Base-by-base conservation (phyloP, 345 rosid species). In the Clausena lansium region DNA sequence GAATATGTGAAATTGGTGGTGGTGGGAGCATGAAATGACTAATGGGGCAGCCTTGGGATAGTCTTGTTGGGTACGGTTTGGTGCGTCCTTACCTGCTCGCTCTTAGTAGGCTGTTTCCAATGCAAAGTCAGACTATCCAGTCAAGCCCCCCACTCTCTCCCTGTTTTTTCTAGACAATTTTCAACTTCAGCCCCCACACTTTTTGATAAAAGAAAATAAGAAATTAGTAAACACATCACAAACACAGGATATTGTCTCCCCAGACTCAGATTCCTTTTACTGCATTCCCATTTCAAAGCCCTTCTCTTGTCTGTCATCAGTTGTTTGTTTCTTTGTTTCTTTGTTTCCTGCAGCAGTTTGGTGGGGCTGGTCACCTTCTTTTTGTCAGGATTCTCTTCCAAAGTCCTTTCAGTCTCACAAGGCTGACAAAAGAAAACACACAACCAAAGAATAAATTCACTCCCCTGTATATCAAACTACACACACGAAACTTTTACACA, bases 301-400 rank as follows among this genome's bases (percentile, higher is more conserved):
- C 54, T 67, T 47, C 38, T 41, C 65, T 36, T 76, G 78, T 76
- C 81, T 58, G 20, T 70, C 54, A 72, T 27, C 33, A 30, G 22
- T 45, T 68, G 47, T 77, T 65, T 58, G 52, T 75, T 65, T 70
- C 30, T 6, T 67, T 78, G 45, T 65, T 63, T 78, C 61, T 74
- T 77, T 78, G 69, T 68, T 75, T 76, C 55, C 69, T 71, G 79
- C 45, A 71, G 59, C 30, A 75, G 82, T 85, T 93, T 87, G 98
- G 98, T 91, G 82, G 89, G 87, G 81, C 93, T 91, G 99, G 67
- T 93, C 90, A 93, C 86, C 98, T 67, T 85, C 88, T 84, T 82
- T 77, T 78, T 84, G 82, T 83, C 91, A 77, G 82, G 76, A 78
- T 74, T 85, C 81, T 81, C 85, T 52, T 39, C 6, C 67, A 19